These are phyloP conservation scores for Periconia macrospinosa DNA, from an alignment of 2,329 filamentous ascomycete genomes.

Conservation along the genomic window DNA sequence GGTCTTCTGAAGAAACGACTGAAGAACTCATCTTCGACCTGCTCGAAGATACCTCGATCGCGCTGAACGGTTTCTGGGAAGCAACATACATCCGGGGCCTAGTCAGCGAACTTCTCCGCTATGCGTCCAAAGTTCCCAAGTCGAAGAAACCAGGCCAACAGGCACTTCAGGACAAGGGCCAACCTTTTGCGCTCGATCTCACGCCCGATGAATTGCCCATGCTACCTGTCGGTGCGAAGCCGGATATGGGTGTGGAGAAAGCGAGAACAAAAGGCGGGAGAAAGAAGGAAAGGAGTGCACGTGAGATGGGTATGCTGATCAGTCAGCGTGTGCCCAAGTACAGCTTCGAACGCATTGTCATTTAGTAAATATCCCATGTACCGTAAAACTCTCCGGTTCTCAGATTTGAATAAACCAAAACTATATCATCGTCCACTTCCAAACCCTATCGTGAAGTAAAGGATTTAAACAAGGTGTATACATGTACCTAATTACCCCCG, in stretches of 20 bases:
- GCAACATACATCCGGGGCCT: conserved; percentile 65
- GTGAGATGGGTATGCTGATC: conserved; percentile 76
- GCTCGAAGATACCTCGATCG: conserved; percentile 69
- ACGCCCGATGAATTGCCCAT: conserved; percentile 51
- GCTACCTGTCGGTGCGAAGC: conserved; percentile 74
- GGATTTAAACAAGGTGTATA: no score
- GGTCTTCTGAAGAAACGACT: conserved; percentile 58
- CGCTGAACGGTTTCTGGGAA: conserved; percentile 72
- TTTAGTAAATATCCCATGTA: conserved; percentile 14
- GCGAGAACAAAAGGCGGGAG: conserved; percentile 69
- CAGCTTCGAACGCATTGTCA: conserved; percentile 72
- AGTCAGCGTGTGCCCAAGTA: conserved; percentile 82
- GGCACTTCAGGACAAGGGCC: conserved; percentile 46
- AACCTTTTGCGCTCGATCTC: conserved; percentile 48
- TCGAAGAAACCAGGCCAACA: conserved; percentile 34
- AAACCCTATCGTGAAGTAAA: no score
- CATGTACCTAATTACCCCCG: no score
- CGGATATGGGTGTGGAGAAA: conserved; percentile 49
- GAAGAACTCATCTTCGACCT: conserved; percentile 68
- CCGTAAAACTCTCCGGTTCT: conserved; percentile 2
- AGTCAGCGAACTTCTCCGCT: conserved; percentile 67
- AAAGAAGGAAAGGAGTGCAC: conserved; percentile 66
- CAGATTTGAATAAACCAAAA: no score
- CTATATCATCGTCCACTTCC: no score
- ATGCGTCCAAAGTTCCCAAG: conserved; percentile 39